These are phyloP conservation scores for Candida berthetii DNA, from an alignment of 805 yeast species.

Conservation along the genomic window DNA sequence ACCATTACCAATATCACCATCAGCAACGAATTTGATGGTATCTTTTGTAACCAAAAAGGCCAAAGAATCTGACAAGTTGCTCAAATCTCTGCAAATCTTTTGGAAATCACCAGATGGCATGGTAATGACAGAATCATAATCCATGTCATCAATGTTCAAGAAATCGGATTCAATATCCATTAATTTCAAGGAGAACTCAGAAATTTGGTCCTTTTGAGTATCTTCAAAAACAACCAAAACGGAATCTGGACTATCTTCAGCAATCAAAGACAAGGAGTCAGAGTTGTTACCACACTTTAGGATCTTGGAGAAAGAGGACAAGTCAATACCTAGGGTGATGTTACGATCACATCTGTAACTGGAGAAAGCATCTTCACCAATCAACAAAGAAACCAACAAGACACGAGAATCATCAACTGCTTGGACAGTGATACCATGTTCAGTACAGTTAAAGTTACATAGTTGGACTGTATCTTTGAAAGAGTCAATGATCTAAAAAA, in stretches of 20 bases:
- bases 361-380: conserved; percentile 83
- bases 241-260: conserved; percentile 82
- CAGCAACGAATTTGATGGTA: conserved; percentile 81
- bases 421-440: conserved; percentile 90
- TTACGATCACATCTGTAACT: conserved; percentile 95
- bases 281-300: conserved; percentile 88
- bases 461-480: conserved; percentile 91
- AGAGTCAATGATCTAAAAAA: conserved; percentile 73
- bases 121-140: conserved; percentile 77
- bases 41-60: conserved; percentile 86
- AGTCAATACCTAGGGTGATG: conserved; percentile 85
- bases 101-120: conserved; percentile 88
- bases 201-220: conserved; percentile 80
- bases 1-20: conserved; percentile 91
- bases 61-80: conserved; percentile 81
- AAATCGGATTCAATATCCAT: conserved; percentile 97
- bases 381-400: conserved; percentile 77
- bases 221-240: conserved; percentile 86
- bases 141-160: conserved; percentile 90
- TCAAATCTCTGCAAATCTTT: conserved; percentile 83
- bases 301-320: conserved; percentile 81
- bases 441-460: conserved; percentile 97
- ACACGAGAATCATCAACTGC: conserved; percentile 98
- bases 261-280: conserved; percentile 81
- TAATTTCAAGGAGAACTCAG: conserved; percentile 85